Evolutionary conservation across 257 asterid genomes (phyloP).

Genomic region (Oldenlandia corymbosa): DNA sequence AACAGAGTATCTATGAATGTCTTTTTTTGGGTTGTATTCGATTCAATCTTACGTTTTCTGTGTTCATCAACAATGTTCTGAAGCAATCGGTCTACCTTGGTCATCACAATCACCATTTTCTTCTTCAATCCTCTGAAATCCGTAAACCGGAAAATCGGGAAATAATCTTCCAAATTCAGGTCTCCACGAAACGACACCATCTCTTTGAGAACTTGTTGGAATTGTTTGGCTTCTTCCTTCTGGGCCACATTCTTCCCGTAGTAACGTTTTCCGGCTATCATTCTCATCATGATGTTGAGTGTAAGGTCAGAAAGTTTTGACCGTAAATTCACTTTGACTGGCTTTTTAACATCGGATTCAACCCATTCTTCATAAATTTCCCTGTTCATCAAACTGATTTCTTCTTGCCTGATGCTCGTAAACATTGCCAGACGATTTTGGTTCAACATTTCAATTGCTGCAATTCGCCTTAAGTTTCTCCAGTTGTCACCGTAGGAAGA

Average conservation of each 20-base stretch:
- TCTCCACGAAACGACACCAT: constrained; percentile 13
- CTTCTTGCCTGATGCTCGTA: constrained; percentile 15
- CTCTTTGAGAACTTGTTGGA: constrained; percentile 15
- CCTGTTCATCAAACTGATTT: constrained; percentile 11
- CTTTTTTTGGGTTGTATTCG: neutral
- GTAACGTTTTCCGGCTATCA: constrained; percentile 25
- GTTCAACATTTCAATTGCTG: constrained; percentile 17
- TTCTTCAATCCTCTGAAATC: constrained; percentile 21
- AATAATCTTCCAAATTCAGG: constrained; percentile 21
- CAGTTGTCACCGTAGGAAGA: constrained; percentile 19
- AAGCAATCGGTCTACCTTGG: constrained; percentile 12
- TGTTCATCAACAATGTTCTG: constrained; percentile 22
- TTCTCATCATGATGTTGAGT: constrained; percentile 30
- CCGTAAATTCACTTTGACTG: constrained; percentile 11
- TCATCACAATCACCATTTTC: constrained; percentile 3
- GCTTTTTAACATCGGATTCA: neutral
- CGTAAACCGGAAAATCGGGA: constrained; percentile 15
- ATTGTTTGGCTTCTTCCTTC: constrained; percentile 21
- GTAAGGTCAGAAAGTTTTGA: constrained; percentile 12
- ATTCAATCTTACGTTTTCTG: neutral
- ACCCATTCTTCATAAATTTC: constrained; percentile 2
- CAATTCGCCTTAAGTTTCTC: constrained; percentile 20
- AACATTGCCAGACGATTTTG: constrained; percentile 19
- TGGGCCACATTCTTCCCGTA: constrained; percentile 19
- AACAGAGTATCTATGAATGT: constrained; percentile 17